Conservation (phyloP, 192 early-diverging fungal species). For the Coemansia sp. region DNA sequence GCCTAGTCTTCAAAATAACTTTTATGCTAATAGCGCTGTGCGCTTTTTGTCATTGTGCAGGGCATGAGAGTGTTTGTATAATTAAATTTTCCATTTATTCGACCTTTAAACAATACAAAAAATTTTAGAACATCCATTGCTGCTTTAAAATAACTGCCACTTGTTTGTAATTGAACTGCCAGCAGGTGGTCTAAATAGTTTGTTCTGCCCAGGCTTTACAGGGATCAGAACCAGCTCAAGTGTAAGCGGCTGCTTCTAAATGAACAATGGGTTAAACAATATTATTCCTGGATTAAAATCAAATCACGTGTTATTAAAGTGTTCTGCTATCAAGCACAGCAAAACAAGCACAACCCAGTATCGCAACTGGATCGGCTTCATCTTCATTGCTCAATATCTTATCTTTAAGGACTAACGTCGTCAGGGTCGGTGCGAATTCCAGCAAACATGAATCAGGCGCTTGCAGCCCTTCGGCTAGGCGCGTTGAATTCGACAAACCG, state of each 20-base stretch:
- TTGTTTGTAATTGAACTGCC: background rate
- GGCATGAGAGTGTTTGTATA: background rate
- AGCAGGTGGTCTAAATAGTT: background rate
- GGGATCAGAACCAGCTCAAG: background rate
- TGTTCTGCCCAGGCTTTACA: background rate
- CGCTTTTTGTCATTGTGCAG: background rate
- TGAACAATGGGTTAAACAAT: background rate
- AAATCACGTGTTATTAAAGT: background rate
- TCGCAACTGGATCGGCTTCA: background rate
- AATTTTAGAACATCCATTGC: background rate
- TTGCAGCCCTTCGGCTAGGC: constrained; percentile 17
- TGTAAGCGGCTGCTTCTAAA: background rate
- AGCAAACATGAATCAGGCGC: constrained; percentile 32
- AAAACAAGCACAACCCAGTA: background rate
- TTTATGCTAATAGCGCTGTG: background rate
- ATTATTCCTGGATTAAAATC: background rate
- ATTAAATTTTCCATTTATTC: background rate
- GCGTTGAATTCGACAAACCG: background rate
- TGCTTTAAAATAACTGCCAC: background rate
- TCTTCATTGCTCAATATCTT: background rate
- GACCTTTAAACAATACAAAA: background rate
- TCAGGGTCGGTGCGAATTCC: background rate
- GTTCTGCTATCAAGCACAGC: background rate
- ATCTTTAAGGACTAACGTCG: background rate
- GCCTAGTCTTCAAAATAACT: background rate